Percentiles rank a stretch among this genome's conserved stretches.
Evolutionary conservation across 2,329 filamentous ascomycete species (phyloP).

Genomic region (Herpotrichia juniperi): DNA sequence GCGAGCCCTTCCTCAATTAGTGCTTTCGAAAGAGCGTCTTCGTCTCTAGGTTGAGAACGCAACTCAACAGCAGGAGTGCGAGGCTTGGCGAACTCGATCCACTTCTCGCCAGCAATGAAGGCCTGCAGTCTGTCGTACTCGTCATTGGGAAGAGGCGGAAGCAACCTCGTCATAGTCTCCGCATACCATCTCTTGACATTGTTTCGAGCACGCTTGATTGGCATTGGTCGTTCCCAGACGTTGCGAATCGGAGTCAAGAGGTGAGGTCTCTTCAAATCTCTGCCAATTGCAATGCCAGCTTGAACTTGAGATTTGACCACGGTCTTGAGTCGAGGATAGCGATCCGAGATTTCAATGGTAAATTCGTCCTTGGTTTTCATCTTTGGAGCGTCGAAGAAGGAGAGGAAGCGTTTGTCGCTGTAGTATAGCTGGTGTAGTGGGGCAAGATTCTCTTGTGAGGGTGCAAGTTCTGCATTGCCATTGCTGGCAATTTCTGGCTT

Average conservation of each 20-base stretch:
- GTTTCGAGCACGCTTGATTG: conserved; percentile 51
- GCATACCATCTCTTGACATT: conserved; percentile 52
- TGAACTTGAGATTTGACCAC: conserved; percentile 32
- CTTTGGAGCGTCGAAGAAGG: conserved; percentile 38
- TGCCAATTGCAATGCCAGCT: conserved; percentile 21
- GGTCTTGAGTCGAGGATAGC: conserved; percentile 36
- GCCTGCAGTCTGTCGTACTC: conserved; percentile 53
- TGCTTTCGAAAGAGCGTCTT: conserved; percentile 9
- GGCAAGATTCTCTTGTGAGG: conserved; percentile 7
- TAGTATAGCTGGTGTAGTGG: conserved; percentile 46
- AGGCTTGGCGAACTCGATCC: conserved; percentile 27
- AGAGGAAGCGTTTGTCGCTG: conserved; percentile 35
- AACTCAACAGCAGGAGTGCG: conserved; percentile 19
- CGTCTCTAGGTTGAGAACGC: background rate
- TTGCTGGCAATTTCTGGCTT: conserved; percentile 24
- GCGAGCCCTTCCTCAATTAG: conserved; percentile 25
- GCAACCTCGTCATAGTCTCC: conserved; percentile 47
- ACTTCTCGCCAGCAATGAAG: conserved; percentile 44
- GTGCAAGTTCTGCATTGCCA: conserved; percentile 2
- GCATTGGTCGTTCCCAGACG: conserved; percentile 54
- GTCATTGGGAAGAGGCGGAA: conserved; percentile 51
- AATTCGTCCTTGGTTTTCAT: conserved; percentile 15
- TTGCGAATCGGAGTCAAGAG: conserved; percentile 52
- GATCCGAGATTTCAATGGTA: conserved; percentile 34
- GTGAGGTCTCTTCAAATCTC: conserved; percentile 27